Evolutionary conservation across 2,329 filamentous ascomycete species (phyloP), one percentile per base, ranked within the genome.

Genomic region (Rachicladosporium sp.): DNA sequence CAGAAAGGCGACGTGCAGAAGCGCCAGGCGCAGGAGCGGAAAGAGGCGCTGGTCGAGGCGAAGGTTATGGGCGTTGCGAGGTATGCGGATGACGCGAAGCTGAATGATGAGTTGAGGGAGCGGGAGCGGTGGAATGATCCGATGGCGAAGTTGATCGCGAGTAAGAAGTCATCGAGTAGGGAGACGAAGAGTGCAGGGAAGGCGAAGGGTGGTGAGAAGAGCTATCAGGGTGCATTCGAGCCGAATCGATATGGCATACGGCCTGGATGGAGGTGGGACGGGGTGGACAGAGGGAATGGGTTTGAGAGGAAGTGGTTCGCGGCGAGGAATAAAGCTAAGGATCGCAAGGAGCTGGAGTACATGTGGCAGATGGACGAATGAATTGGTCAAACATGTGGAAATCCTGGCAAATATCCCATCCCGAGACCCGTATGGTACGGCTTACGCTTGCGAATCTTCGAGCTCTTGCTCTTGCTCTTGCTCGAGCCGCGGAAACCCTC

Each of bases 361-460:
- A 78, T 82, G 27, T 98, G 89, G 91, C 85, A 95, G 68, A 91
- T 93, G 81, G 91, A 95, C 64, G 84, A 87, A 61, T 91, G 43
- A 48, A 32, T 12, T 29, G 29, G 31, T 21, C 35, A 30, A 21
- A 21, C 13, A 21, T 35, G 33, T 19, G 15, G 15, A 19, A 19
- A 19, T 19, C 15, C 15, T 19, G 15, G 15, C 15, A 19, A 3
- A 19, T 19, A 19, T 19, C 15, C 15, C 15, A 19, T 19, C 15
- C 15, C 15, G 15, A 19, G 15, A 19, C 15, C 15, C 15, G 15
- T 19, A 19, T 19, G 15, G 15, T 19, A 19, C 15, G 15, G 15
- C 15, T 19, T 19, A 19, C 15, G 15, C 15, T 19, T 19, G 15
- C 15, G 15, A 19, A 19, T 19, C 15, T 19, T 19, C 15, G 15